A percentile compares a stretch with the other conserved stretches of the same genome.
Conservation (phyloP, 1,139 yeast genomes). For the Tardiomyces blankii region DNA sequence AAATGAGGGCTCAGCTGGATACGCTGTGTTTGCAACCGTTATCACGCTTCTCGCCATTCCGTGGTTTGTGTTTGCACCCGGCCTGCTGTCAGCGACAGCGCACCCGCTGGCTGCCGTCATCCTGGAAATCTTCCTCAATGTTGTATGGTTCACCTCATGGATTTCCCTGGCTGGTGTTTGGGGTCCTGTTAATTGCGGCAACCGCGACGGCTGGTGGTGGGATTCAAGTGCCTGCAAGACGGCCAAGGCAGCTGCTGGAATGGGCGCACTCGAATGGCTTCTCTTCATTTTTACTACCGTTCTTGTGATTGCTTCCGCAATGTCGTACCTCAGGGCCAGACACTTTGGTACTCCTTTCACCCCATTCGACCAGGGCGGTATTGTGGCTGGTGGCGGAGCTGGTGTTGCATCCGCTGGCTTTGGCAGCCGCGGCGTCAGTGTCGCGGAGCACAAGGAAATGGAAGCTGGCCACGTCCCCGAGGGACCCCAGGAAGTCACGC, state of each 20-base stretch:
- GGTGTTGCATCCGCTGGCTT: too few relatives aligned
- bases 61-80: background rate
- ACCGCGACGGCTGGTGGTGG: background rate
- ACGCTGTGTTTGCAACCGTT: background rate
- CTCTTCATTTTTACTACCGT: background rate
- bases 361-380: background rate
- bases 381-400: background rate
- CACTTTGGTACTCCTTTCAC: background rate
- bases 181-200: background rate
- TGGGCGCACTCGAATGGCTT: background rate
- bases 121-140: background rate
- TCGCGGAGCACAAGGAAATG: background rate
- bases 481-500: background rate
- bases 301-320: background rate
- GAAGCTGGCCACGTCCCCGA: background rate
- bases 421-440: background rate
- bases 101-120: background rate
- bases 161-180: background rate
- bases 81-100: background rate
- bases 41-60: background rate
- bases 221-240: background rate
- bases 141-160: background rate
- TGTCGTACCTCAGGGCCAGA: background rate
- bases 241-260: background rate
- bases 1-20: background rate